Evolutionary conservation across 331 rosid genomes (phyloP).

Genomic region (Quercus lobata): DNA sequence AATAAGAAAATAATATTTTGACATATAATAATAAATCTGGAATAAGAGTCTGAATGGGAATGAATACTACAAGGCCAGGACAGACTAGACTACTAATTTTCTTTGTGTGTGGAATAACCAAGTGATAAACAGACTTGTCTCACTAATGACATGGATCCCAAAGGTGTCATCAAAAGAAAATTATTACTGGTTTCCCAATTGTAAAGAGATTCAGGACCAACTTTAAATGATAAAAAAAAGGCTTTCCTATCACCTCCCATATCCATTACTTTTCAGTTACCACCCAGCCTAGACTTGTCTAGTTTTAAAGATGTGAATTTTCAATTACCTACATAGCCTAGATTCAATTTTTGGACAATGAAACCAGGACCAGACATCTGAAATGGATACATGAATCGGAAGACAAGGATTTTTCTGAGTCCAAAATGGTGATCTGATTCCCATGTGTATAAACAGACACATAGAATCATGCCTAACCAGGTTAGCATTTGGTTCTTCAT

Average conservation of each 20-base stretch:
- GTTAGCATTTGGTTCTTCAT: background rate
- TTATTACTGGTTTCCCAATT: background rate
- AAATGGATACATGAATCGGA: background rate
- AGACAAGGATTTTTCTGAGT: background rate
- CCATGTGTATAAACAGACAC: background rate
- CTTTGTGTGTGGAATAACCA: background rate
- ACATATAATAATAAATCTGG: too few relatives aligned
- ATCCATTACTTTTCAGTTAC: background rate
- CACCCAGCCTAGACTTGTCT: background rate
- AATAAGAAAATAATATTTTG: too few relatives aligned
- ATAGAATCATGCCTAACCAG: background rate
- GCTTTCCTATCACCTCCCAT: background rate
- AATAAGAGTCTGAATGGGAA: too few relatives aligned
- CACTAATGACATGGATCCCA: background rate
- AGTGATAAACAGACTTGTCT: background rate
- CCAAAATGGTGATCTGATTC: background rate
- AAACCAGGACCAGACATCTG: background rate
- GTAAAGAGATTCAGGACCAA: background rate
- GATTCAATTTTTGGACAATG: background rate
- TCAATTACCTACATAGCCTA: background rate
- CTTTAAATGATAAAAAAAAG: background rate
- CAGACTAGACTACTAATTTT: background rate
- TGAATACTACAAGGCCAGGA: too few relatives aligned
- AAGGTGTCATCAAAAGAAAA: background rate
- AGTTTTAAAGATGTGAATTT: background rate